A percentile compares a stretch with the other conserved stretches of the same genome.
Evolutionary conservation across 2,329 filamentous ascomycete species (phyloP).

Genomic region (Lecanicillium sp.): DNA sequence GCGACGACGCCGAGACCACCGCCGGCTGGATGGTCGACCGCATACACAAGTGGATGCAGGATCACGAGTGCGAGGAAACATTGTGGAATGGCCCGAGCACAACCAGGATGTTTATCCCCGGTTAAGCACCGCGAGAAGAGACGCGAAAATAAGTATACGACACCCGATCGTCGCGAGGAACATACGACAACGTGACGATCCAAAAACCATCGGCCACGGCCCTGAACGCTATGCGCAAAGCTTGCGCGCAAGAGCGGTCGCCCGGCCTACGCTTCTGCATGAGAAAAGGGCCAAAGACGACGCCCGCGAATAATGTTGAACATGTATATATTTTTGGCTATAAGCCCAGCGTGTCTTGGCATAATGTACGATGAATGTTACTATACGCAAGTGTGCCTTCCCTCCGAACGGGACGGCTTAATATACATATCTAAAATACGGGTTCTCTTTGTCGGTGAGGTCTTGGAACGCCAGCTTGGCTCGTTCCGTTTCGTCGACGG

Average conservation of each 20-base stretch:
- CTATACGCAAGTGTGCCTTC: too few relatives aligned
- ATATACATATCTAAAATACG: constrained; percentile 56
- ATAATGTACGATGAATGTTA: constrained; percentile 1
- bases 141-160: neutral
- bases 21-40: constrained; percentile 7
- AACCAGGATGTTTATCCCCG: neutral
- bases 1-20: neutral
- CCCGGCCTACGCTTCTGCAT: too few relatives aligned
- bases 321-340: neutral
- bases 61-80: constrained; percentile 1
- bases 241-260: too few relatives aligned
- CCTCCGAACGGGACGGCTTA: neutral
- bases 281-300: too few relatives aligned
- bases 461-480: constrained; percentile 62
- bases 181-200: too few relatives aligned
- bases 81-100: constrained; percentile 5
- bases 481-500: constrained; percentile 52
- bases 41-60: neutral
- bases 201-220: neutral
- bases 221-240: neutral
- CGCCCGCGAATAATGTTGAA: neutral
- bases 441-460: constrained; percentile 62
- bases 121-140: neutral
- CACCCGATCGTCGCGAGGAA: too few relatives aligned
- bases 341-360: neutral